phyloP scores from a whole-genome alignment of 1,284 basidiomycete species.

The Pseudomicrostroma phylloplanum region DNA sequence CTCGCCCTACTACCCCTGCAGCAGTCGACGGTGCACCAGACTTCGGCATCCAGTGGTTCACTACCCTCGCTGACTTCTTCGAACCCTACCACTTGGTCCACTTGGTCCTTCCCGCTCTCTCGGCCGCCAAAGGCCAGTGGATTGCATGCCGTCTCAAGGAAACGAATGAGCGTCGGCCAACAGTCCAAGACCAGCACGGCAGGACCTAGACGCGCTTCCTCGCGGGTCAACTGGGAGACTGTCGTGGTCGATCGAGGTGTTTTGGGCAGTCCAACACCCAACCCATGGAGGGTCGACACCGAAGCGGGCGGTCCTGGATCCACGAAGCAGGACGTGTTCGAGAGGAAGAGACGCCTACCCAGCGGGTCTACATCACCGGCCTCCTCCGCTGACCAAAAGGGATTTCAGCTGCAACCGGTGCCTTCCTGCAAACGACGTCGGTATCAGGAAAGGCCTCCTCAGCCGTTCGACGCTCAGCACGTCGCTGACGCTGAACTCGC shows the following conservation, averaged over 20 bases:
- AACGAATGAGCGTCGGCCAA: no score
- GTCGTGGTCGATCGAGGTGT: not conserved
- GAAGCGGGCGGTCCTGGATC: not conserved
- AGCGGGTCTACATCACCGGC: not conserved
- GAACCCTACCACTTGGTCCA: no score
- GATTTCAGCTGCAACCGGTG: constrained; percentile 16
- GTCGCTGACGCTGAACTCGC: not conserved
- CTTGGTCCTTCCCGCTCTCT: no score
- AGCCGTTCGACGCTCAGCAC: not conserved
- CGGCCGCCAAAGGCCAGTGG: no score
- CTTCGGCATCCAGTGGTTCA: no score
- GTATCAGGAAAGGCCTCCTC: not conserved
- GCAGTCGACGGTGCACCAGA: no score
- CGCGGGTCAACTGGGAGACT: not conserved
- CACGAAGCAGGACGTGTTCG: not conserved
- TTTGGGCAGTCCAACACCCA: not conserved
- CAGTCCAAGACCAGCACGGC: no score
- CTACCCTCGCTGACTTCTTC: no score
- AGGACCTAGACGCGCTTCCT: no score
- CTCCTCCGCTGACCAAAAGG: not conserved
- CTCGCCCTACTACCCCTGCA: no score
- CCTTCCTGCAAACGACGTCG: constrained; percentile 9
- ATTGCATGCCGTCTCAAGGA: no score
- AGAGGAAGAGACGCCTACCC: not conserved
- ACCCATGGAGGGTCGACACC: not conserved